Evolutionary conservation across 2,329 filamentous ascomycete species (phyloP).

Genomic region (Penicillium vulpinum): DNA sequence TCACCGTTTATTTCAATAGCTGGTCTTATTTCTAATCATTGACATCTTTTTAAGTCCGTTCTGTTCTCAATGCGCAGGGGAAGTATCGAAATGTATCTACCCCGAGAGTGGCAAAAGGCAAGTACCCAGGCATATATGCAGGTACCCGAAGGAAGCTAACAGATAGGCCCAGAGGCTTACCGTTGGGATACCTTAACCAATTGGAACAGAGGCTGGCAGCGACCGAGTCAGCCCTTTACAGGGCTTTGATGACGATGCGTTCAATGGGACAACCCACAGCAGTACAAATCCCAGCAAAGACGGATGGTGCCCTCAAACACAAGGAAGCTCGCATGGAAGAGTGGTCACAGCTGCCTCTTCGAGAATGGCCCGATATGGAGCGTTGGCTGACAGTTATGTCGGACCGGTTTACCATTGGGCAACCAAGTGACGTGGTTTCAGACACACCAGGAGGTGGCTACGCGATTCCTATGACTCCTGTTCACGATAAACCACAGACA

Average conservation of each 20-base stretch:
- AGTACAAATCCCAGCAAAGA: conserved; percentile 7
- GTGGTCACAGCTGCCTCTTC: conserved; percentile 23
- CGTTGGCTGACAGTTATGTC: conserved; percentile 19
- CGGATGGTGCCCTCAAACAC: conserved; percentile 9
- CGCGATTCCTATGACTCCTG: conserved; percentile 1
- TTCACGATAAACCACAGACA: background rate
- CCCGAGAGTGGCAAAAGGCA: conserved; percentile 25
- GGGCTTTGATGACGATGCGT: conserved; percentile 19
- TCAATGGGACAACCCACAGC: conserved; percentile 9
- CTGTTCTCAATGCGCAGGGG: conserved; percentile 22
- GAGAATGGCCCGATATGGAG: conserved; percentile 18
- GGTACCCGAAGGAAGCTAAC: conserved; percentile 4
- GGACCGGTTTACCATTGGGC: conserved; percentile 15
- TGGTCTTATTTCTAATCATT: background rate
- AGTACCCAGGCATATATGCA: background rate
- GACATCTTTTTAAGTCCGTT: conserved; percentile 13
- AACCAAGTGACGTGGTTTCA: background rate
- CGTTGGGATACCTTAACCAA: conserved; percentile 25
- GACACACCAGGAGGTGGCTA: background rate
- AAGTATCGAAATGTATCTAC: conserved; percentile 21
- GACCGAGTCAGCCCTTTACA: conserved; percentile 25
- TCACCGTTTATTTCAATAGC: background rate
- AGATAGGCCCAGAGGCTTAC: conserved; percentile 17
- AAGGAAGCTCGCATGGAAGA: conserved; percentile 24
- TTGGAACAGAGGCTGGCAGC: conserved; percentile 23